A percentile compares a stretch with the other conserved stretches of the same genome.
phyloP scores from a whole-genome alignment of 2,329 filamentous ascomycete genomes.

The Sporothrix inflata region DNA sequence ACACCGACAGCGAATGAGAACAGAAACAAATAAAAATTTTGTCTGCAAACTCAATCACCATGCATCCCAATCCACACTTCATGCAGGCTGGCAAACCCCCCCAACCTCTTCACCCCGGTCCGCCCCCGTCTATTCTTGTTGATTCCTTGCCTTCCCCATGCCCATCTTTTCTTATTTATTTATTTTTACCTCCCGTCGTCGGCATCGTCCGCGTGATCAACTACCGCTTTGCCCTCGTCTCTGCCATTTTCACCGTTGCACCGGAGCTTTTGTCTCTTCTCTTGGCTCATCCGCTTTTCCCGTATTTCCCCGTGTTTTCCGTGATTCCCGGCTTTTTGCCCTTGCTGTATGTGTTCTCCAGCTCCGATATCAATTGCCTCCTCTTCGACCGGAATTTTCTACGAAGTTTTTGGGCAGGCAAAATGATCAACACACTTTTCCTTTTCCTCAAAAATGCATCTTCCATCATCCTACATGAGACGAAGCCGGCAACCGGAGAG shows the following conservation, averaged over 20 bases:
- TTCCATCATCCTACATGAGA: not conserved
- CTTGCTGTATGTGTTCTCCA: not conserved
- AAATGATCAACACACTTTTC: not conserved
- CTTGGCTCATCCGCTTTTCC: not conserved
- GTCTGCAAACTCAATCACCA: conserved; percentile 11
- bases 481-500: not conserved
- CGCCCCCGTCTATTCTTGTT: not conserved
- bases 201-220: not conserved
- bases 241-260: not conserved
- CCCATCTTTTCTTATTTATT: not conserved
- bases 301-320: not conserved
- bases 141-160: not conserved
- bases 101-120: not conserved
- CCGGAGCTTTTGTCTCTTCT: not conserved
- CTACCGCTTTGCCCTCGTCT: not conserved
- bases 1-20: conserved; percentile 2
- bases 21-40: not conserved
- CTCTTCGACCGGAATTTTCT: not conserved
- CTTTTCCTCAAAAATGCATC: not conserved
- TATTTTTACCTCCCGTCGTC: not conserved
- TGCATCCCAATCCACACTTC: conserved; percentile 5
- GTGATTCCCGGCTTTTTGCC: not conserved
- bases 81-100: not conserved
- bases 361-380: not conserved
- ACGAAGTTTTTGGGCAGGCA: not conserved